Evolutionary conservation across 441 rosid genomes (phyloP), one percentile per base, ranked within the genome.

Genomic region (Adansonia gregorii): DNA sequence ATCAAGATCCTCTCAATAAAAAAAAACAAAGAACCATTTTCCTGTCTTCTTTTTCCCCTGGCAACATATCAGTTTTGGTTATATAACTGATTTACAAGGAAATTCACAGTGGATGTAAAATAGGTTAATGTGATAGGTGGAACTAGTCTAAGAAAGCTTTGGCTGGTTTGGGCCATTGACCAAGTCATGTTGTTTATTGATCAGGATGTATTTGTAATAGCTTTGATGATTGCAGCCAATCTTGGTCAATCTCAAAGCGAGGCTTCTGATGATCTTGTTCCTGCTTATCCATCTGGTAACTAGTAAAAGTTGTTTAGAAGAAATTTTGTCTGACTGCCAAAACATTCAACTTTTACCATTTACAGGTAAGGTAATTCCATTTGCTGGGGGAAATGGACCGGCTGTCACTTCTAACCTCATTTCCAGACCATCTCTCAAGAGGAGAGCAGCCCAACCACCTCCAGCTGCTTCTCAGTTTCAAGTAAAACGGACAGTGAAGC

Each of bases 311-410:
- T 24, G 41, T 52, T 20, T 20, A 43, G 63, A 43, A 49, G 24
- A 2, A 48, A 35, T n/a, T 4, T 58, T 27, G 10, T 46, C 31
- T 12, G 5, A 19, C 49, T 39, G 46, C 39, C 11, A 41, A 31
- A 31, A 48, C 10, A 78, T 24, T 60, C 1, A 8, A 17, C 73
- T 76, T 70, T 56, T 51, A 17, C n/a, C 41, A 27, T 67, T 52
- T 70, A 24, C 79, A 79, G 87, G 71, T 70, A 77, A 70, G 67
- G 63, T 48, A 63, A 74, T 66, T 60, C 67, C 24, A n/a, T 79
- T 43, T 51, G 68, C 67, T 58, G 43, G 22, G 35, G 48, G 17
- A 46, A 76, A 35, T 76, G 35, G n/a, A 35, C 76, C 74, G 52
- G 49, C 67, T 64, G 67, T 55, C 51, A 17, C 41, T 56, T 79